Evolutionary conservation across 495 filamentous ascomycete genomes (phyloP).

Genomic region (Pseudotulostoma volvatum): DNA sequence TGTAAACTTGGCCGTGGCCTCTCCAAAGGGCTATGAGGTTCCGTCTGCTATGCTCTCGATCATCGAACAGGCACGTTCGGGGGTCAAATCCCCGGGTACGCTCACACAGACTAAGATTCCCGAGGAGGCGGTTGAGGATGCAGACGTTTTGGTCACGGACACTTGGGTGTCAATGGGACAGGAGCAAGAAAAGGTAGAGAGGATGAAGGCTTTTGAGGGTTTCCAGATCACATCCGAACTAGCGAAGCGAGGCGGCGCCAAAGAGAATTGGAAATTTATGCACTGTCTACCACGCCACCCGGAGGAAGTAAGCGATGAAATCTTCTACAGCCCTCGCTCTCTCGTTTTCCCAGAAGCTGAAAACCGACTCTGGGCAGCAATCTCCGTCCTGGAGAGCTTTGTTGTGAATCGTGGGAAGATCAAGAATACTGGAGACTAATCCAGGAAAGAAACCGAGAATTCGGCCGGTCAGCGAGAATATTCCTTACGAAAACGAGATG

Average conservation of each 20-base stretch:
- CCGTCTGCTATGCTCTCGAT: conserved; percentile 49
- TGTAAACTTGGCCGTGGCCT: conserved; percentile 69
- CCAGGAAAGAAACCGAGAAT: background rate
- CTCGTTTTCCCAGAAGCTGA: conserved; percentile 89
- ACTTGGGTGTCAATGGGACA: conserved; percentile 98
- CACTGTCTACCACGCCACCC: conserved; percentile 90
- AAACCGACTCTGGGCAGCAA: conserved; percentile 81
- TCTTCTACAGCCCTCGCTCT: conserved; percentile 70
- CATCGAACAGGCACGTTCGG: conserved; percentile 43
- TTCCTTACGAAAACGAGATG: background rate
- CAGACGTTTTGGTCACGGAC: conserved; percentile 85
- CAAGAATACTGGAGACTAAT: conserved; percentile 8
- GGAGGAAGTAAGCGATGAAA: conserved; percentile 87
- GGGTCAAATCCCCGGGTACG: conserved; percentile 41
- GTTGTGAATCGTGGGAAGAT: conserved; percentile 80
- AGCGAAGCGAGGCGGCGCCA: conserved; percentile 71
- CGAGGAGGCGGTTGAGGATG: conserved; percentile 75
- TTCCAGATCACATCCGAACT: conserved; percentile 80
- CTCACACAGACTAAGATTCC: conserved; percentile 61
- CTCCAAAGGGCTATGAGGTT: conserved; percentile 68
- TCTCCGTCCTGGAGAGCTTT: conserved; percentile 74
- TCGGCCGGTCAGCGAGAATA: no score
- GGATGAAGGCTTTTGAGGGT: conserved; percentile 66
- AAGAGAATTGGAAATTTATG: conserved; percentile 91
- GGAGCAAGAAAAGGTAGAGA: conserved; percentile 61